Percentiles rank a stretch among this genome's conserved stretches.
Evolutionary conservation across 305 asterid genomes (phyloP).

Genomic region (Caryopteris hybrid): DNA sequence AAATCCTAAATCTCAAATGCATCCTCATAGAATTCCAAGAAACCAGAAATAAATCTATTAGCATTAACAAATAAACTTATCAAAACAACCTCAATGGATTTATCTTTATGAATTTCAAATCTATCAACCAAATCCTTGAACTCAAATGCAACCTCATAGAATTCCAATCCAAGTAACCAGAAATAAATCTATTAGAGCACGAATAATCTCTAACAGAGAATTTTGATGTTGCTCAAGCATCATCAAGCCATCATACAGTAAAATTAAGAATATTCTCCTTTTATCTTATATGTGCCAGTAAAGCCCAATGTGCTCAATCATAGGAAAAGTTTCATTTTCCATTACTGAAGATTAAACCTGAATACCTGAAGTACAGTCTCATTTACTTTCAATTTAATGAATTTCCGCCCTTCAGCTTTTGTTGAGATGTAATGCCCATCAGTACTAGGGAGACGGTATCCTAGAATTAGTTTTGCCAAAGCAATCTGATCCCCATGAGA

Average conservation of each 20-base stretch:
- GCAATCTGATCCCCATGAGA: conserved; percentile 95
- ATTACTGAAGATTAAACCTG: conserved; percentile 9
- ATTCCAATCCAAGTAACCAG: conserved; percentile 1
- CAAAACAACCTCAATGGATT: background rate
- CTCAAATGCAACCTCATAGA: background rate
- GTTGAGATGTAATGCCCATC: conserved; percentile 94
- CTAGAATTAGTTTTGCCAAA: conserved; percentile 80
- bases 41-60: conserved; percentile 1
- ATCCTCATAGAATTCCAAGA: background rate
- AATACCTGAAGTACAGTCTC: conserved; percentile 94
- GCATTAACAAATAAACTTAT: background rate
- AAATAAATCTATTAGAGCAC: conserved; percentile 4
- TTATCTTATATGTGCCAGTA: conserved; percentile 13
- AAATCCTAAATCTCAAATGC: background rate
- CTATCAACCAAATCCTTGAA: background rate
- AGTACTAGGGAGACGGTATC: conserved; percentile 76
- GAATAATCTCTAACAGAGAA: conserved; percentile 13
- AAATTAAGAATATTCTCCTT: conserved; percentile 7
- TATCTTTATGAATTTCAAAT: background rate
- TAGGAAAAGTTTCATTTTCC: background rate
- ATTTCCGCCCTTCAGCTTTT: conserved; percentile 88
- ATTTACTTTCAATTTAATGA: conserved; percentile 78
- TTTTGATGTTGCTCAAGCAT: conserved; percentile 13
- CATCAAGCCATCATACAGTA: conserved; percentile 2
- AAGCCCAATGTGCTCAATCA: conserved; percentile 7